Conservation (phyloP, 2,329 filamentous ascomycete species). For the Alternaria rosae region DNA sequence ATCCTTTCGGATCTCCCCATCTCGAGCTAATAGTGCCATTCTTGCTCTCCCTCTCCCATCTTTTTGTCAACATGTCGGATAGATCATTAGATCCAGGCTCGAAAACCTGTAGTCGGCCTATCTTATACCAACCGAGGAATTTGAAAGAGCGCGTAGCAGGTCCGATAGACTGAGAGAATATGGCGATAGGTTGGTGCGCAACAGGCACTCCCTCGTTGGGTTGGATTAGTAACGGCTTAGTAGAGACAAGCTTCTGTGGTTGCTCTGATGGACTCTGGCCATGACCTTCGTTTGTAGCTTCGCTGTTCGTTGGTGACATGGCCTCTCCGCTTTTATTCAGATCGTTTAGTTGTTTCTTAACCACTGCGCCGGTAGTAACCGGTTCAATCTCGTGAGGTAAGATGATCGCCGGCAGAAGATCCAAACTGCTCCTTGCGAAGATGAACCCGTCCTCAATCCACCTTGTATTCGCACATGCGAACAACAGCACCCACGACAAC, state of each 20-base stretch:
- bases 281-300: not conserved
- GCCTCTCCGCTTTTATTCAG: not conserved
- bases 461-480: not conserved
- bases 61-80: not conserved
- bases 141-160: not conserved
- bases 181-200: not conserved
- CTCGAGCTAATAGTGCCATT: too few species aligned
- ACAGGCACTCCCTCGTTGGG: not conserved
- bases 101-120: not conserved
- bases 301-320: not conserved
- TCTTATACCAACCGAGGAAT: not conserved
- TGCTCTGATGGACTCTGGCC: not conserved
- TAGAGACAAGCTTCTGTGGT: not conserved
- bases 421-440: slow-evolving; percentile 1
- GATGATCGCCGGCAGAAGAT: not conserved
- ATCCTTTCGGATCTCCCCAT: not conserved
- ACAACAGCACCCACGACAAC: not conserved
- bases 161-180: not conserved
- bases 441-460: not conserved
- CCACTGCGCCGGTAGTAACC: not conserved
- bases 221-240: not conserved
- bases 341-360: not conserved
- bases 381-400: not conserved
- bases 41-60: not conserved
- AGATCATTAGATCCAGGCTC: not conserved